Conservation (phyloP, 2,329 filamentous ascomycete genomes). For the Colletotrichum simmondsii region DNA sequence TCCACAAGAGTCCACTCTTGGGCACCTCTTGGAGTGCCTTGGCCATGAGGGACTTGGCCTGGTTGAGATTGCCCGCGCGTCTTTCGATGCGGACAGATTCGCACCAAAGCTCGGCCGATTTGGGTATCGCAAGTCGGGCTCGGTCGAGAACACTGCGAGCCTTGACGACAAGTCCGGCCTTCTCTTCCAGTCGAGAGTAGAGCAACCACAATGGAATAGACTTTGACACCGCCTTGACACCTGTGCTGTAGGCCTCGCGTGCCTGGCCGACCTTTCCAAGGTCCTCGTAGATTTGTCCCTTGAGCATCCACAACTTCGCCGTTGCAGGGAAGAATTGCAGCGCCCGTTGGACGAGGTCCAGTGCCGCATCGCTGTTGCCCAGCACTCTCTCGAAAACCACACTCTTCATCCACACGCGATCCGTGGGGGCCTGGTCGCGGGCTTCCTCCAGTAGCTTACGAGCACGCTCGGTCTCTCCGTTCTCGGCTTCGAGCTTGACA, state of each 20-base stretch:
- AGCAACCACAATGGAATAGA: slow-evolving; percentile 92
- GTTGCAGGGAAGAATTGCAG: slow-evolving; percentile 86
- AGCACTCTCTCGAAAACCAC: slow-evolving; percentile 92
- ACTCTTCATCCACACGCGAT: slow-evolving; percentile 97
- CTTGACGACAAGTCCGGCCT: slow-evolving; percentile 84
- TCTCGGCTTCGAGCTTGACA: slow-evolving; percentile 95
- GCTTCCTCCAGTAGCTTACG: slow-evolving; percentile 84
- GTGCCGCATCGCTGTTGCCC: slow-evolving; percentile 80
- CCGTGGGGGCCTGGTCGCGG: slow-evolving; percentile 88
- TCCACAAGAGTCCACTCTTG: slow-evolving; percentile 88
- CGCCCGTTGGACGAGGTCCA: slow-evolving; percentile 88
- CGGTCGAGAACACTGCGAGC: slow-evolving; percentile 94
- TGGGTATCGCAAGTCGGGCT: slow-evolving; percentile 87
- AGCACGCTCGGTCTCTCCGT: slow-evolving; percentile 83
- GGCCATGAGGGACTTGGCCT: slow-evolving; percentile 94
- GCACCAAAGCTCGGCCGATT: slow-evolving; percentile 86
- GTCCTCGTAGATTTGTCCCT: slow-evolving; percentile 95
- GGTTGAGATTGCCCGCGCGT: slow-evolving; percentile 82
- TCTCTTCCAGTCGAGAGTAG: slow-evolving; percentile 88
- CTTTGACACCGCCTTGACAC: slow-evolving; percentile 86
- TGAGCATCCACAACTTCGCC: slow-evolving; percentile 97
- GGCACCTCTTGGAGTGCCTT: slow-evolving; percentile 92
- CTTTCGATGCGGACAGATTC: slow-evolving; percentile 95
- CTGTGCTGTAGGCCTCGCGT: slow-evolving; percentile 87
- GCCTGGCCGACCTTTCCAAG: slow-evolving; percentile 84